Percentiles rank a stretch among this genome's conserved stretches.
Conservation (phyloP, 768 basidiomycete species). For the Amanita polypyramis region DNA sequence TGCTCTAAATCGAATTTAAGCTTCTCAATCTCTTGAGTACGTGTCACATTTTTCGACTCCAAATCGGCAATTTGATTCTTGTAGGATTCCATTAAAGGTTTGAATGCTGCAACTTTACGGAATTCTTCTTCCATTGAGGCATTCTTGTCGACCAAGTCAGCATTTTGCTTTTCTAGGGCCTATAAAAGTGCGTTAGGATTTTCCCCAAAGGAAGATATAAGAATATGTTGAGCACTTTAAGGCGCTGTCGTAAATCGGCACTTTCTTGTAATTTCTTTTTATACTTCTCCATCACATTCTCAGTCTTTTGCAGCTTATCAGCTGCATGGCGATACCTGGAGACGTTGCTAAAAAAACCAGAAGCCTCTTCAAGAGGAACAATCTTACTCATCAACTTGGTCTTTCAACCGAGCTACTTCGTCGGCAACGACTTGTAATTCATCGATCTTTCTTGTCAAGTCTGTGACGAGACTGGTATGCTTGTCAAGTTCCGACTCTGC, state of each 20-base stretch:
- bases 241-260: conserved; percentile 77
- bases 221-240: conserved; percentile 43
- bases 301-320: conserved; percentile 86
- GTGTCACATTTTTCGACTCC: conserved; percentile 57
- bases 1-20: conserved; percentile 73
- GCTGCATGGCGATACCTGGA: conserved; percentile 82
- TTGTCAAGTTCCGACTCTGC: conserved; percentile 80
- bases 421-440: conserved; percentile 74
- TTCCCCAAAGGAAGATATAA: background rate
- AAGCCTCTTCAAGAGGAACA: conserved; percentile 8
- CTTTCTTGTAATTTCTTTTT: conserved; percentile 97
- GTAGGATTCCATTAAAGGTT: conserved; percentile 87
- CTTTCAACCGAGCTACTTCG: conserved; percentile 72
- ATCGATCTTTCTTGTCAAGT: conserved; percentile 70
- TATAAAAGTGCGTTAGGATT: conserved; percentile 17
- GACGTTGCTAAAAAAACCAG: background rate
- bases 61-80: conserved; percentile 77
- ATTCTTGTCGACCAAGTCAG: conserved; percentile 84
- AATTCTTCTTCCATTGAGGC: conserved; percentile 89
- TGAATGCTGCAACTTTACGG: conserved; percentile 75
- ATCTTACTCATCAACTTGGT: conserved; percentile 87
- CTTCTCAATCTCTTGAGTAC: conserved; percentile 61
- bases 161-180: conserved; percentile 90
- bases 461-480: conserved; percentile 54
- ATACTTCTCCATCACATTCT: conserved; percentile 98